Base-by-base conservation (phyloP, 768 basidiomycete genomes). In the Chiua virens region DNA sequence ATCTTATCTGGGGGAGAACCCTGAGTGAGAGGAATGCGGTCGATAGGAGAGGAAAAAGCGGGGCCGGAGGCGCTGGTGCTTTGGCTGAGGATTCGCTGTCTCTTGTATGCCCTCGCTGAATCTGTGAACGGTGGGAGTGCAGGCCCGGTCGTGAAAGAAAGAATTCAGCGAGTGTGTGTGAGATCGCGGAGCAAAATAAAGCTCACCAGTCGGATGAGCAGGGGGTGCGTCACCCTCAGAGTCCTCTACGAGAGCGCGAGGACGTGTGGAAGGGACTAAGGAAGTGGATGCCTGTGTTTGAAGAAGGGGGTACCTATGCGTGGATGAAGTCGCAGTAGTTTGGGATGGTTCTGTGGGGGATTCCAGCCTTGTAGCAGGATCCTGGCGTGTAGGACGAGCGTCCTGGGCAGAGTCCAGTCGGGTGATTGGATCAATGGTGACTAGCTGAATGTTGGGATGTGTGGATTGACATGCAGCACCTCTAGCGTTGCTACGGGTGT, bases 341-440 rank as follows among this genome's bases (percentile, higher is more conserved):
- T 65, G 59, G 63, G 54, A 52, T 57, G 68, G 55, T 60, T 53
- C 55, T 53, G 72, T 65, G 51, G 68, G 54, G 64, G 72, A 63
- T 72, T 75, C 79, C 76, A 79, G 76, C 67, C 77, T 75, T 73
- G 76, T 65, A 61, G 71, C 58, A 53, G 67, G 64, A 61, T 70
- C 71, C 63, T 75, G 67, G 71, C 68, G 70, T 59, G 60, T 64
- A 68, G 72, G 72, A 70, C 65, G 58, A 63, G 68, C 68, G 73
- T 82, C 81, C 85, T 80, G 78, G 69, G 79, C 66, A 71, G 75
- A 69, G 75, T 71, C 73, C 71, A 77, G 72, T 67, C 75, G 71
- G 65, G 78, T 79, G 74, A 75, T 68, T 74, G 85, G 75, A 84
- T 85, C 83, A 86, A 88, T 88, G 76, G 77, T 77, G 75, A 63